phyloP scores from a whole-genome alignment of 2,329 filamentous ascomycete species.

The Bipolaris sorokiniana region DNA sequence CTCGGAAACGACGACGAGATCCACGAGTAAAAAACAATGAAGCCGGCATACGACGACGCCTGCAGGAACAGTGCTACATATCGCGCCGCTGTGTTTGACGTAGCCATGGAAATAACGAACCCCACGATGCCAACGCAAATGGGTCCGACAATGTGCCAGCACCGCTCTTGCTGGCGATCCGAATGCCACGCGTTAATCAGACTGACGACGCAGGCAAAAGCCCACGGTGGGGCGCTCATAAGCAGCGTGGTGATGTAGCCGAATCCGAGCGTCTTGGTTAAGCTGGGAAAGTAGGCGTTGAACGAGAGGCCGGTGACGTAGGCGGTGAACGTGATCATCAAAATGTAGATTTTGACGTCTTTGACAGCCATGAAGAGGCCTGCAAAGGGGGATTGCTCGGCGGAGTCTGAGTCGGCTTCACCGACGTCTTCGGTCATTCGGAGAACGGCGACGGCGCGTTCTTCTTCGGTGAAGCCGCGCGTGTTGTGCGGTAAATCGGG shows the following conservation, averaged over 20 bases:
- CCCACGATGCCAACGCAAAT: conserved; percentile 53
- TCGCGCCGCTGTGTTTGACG: conserved; percentile 38
- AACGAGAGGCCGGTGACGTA: conserved; percentile 61
- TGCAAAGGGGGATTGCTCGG: conserved; percentile 58
- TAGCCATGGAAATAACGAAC: conserved; percentile 50
- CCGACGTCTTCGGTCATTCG: conserved; percentile 59
- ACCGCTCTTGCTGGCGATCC: conserved; percentile 57
- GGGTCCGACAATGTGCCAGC: conserved; percentile 59
- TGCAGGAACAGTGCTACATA: conserved; percentile 46
- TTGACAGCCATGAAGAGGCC: conserved; percentile 65
- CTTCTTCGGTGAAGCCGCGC: conserved; percentile 55
- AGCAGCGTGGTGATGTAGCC: conserved; percentile 47
- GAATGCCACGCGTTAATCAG: conserved; percentile 60
- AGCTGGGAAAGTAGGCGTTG: conserved; percentile 48
- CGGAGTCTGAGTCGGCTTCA: conserved; percentile 50
- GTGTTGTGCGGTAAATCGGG: conserved; percentile 50
- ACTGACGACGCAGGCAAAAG: conserved; percentile 54
- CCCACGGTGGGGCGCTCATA: conserved; percentile 58
- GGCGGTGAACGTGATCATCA: conserved; percentile 67
- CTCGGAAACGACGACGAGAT: conserved; percentile 54
- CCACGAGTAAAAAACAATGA: conserved; percentile 49
- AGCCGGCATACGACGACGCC: conserved; percentile 50
- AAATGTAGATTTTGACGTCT: conserved; percentile 67
- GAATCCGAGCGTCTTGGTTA: conserved; percentile 49
- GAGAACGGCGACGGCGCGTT: conserved; percentile 51